Evolutionary conservation across 2,329 filamentous ascomycete species (phyloP).

Genomic region (Verticillium nubilum): DNA sequence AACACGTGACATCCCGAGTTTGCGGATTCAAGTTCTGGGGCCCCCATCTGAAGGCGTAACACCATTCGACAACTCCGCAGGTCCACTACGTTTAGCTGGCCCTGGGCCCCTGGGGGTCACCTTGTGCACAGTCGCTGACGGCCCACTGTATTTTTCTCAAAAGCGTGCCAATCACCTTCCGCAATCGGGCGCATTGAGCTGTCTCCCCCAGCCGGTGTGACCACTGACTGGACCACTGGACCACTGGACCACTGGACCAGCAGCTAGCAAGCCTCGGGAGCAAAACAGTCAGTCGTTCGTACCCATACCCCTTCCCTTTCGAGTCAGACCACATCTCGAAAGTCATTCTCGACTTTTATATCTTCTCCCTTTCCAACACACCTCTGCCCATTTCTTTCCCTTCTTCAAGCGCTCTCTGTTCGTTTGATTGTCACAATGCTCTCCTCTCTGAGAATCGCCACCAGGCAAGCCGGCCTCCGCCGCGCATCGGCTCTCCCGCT

Average conservation of each 20-base stretch:
- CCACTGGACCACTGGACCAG: not conserved
- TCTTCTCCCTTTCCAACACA: not conserved
- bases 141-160: not conserved
- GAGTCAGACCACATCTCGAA: constrained; percentile 2
- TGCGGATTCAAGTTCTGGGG: not conserved
- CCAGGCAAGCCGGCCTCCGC: constrained; percentile 13
- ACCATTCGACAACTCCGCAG: not conserved
- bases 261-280: not conserved
- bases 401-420: not conserved
- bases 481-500: constrained; percentile 10
- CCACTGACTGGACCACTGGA: not conserved
- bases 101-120: not conserved
- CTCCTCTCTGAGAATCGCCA: constrained; percentile 12
- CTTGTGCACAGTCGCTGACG: not conserved
- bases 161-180: constrained; percentile 3
- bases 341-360: not conserved
- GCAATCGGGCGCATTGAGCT: not conserved
- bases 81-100: not conserved
- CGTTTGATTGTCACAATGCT: constrained; percentile 8
- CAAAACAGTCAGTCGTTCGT: not conserved
- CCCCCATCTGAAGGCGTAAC: not conserved
- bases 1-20: not conserved
- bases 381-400: not conserved
- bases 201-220: not conserved
- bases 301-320: not conserved